Evolutionary conservation across 176 grass and related monocot genomes (phyloP).

Genomic region (Oryza australiensis): DNA sequence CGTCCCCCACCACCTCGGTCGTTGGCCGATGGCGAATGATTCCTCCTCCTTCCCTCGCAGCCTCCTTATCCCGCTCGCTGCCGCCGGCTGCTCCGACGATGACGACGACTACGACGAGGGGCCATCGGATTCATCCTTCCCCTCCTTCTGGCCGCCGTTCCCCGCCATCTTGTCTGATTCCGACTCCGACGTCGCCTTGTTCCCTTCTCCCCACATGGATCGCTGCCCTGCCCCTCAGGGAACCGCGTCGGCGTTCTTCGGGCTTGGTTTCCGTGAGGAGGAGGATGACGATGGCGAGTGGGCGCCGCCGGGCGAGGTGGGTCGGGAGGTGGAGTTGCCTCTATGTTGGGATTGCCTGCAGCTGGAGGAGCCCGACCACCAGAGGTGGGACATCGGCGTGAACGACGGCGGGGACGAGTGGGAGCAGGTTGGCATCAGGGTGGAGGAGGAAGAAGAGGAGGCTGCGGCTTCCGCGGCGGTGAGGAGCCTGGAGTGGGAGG

Average conservation of each 20-base stretch:
- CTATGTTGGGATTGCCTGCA: conserved; percentile 65
- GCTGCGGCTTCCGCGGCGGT: not conserved
- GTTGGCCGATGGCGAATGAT: conserved; percentile 47
- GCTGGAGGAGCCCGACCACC: conserved; percentile 53
- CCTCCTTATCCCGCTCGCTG: conserved; percentile 34
- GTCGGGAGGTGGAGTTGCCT: conserved; percentile 42
- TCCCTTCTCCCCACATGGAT: conserved; percentile 32
- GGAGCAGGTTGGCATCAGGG: conserved; percentile 43
- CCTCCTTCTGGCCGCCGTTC: conserved; percentile 51
- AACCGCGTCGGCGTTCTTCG: conserved; percentile 39
- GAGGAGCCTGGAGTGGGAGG: conserved; percentile 71
- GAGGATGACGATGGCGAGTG: conserved; percentile 9
- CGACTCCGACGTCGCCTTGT: conserved; percentile 28
- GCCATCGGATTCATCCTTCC: conserved; percentile 8
- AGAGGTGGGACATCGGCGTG: conserved; percentile 43
- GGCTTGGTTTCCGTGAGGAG: conserved; percentile 39
- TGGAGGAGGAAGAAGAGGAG: conserved; percentile 31
- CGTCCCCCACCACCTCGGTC: conserved; percentile 5
- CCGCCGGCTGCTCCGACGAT: conserved; percentile 28
- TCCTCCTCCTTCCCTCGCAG: conserved; percentile 36
- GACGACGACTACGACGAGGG: conserved; percentile 10
- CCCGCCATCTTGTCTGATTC: conserved; percentile 43
- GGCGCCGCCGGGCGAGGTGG: conserved; percentile 26
- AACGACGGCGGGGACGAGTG: conserved; percentile 42
- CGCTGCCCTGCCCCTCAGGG: conserved; percentile 12